A percentile compares a stretch with the other conserved stretches of the same genome.
These are phyloP conservation scores for Crithidia bombi DNA, from an alignment of 208 protist species.

Conservation along the genomic window DNA sequence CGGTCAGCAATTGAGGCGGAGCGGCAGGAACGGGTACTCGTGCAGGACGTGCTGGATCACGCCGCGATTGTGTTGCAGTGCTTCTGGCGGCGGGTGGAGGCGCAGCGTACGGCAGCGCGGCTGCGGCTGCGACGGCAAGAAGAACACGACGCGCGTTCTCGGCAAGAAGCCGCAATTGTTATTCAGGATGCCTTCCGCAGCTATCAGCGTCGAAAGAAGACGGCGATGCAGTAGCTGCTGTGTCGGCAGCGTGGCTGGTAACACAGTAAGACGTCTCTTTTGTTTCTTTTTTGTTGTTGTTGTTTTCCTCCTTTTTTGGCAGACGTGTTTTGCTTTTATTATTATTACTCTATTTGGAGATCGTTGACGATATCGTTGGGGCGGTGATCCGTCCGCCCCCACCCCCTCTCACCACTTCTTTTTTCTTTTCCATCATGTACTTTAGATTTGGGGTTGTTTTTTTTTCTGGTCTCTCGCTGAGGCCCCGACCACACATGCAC, in stretches of 20 bases:
- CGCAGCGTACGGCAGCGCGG: conserved; percentile 27
- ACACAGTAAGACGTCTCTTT: background rate
- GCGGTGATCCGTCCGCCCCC: background rate
- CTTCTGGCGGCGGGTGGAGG: conserved; percentile 66
- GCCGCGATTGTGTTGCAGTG: conserved; percentile 77
- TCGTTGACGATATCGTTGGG: background rate
- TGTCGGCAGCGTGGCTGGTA: background rate
- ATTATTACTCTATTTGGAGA: background rate
- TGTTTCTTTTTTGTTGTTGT: conserved; percentile 13
- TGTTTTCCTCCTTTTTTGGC: background rate
- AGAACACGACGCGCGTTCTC: conserved; percentile 28
- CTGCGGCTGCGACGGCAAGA: conserved; percentile 26
- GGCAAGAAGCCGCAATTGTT: conserved; percentile 61
- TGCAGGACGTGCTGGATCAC: conserved; percentile 62
- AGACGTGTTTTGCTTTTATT: background rate
- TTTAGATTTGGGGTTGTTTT: too few species aligned
- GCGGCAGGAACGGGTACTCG: conserved; percentile 36
- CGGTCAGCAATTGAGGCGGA: conserved; percentile 35
- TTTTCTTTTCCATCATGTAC: background rate
- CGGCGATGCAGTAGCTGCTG: background rate
- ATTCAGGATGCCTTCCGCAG: conserved; percentile 73
- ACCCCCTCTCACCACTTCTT: background rate
- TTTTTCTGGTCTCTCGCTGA: too few species aligned
- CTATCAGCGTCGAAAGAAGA: conserved; percentile 32
- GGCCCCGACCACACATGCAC: too few species aligned